Evolutionary conservation across 2,329 filamentous ascomycete genomes (phyloP).

Genomic region (Ophioceras dolichostomum): DNA sequence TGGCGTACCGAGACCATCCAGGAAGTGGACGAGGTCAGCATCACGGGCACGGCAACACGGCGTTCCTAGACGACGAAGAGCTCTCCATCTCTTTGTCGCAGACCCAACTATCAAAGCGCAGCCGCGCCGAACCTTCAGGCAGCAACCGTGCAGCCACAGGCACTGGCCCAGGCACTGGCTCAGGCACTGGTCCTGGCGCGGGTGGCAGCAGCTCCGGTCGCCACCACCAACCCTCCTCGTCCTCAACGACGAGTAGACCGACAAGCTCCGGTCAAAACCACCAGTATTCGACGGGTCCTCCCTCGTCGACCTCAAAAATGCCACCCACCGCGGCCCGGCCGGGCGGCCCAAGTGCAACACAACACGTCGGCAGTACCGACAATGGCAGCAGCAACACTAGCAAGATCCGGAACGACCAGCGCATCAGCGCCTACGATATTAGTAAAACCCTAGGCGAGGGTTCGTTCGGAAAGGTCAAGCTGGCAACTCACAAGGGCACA

Average conservation of each 20-base stretch:
- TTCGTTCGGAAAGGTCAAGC: slow-evolving; percentile 96
- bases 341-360: background rate
- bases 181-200: too few relatives aligned
- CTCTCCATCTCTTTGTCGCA: too few relatives aligned
- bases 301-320: background rate
- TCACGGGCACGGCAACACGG: too few relatives aligned
- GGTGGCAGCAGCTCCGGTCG: background rate
- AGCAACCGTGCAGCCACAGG: too few relatives aligned
- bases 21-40: too few relatives aligned
- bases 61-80: too few relatives aligned
- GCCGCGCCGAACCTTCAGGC: too few relatives aligned
- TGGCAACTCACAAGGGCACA: slow-evolving; percentile 84
- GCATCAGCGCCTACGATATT: slow-evolving; percentile 85
- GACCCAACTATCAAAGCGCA: too few relatives aligned
- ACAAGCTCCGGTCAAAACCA: background rate
- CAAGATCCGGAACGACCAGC: slow-evolving; percentile 43
- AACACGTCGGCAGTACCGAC: background rate
- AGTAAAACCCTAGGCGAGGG: slow-evolving; percentile 88
- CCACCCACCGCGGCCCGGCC: background rate
- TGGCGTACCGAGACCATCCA: too few relatives aligned
- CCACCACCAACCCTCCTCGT: background rate
- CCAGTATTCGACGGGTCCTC: background rate
- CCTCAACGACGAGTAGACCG: background rate
- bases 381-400: background rate
- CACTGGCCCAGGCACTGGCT: too few relatives aligned